Base-by-base conservation (phyloP, 495 filamentous ascomycete genomes). In the Penicillium cinerascens region DNA sequence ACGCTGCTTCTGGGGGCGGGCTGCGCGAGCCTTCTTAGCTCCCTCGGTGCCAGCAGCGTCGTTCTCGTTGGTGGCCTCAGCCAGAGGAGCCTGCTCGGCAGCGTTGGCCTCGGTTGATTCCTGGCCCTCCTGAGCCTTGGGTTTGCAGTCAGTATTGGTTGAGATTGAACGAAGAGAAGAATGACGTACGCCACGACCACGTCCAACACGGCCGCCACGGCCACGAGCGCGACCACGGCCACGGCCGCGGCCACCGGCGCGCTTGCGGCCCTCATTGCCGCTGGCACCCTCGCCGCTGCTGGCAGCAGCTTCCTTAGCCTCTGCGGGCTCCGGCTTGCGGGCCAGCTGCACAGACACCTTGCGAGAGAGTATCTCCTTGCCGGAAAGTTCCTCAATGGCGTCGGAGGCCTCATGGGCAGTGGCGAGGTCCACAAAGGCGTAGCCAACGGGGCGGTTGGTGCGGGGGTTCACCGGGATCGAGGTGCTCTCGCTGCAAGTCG, bases 391-490 rank as follows among this genome's bases (percentile, higher is more conserved):
- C 61, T 79, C 78, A 62, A 99, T 97, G 61, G 93, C 93, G 67
- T 89, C 87, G 70, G 95, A 88, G 50, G 93, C 93, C 76, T 99
- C 95, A 52, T 81, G 81, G 39, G 95, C 89, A 47, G 92, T 96
- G 41, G 88, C 92, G 43, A 99, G 86, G 65, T 97, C 93, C 63
- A 99, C 93, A 70, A 99, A 99, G 64, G 93, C 93, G 70, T 99
- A 99, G 56, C 93, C 93, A 71, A 99, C 93, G 37, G 93, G 92
- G 67, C 95, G 93, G 72, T 86, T 89, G 71, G 91, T 99, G 73
- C 93, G 93, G 72, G 93, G 93, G 78, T 99, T 97, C 79, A 92
- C 95, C 51, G 93, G 93, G 70, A 99, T 99, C 49, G 93, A 97
- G 67, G 88, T 89, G 67, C 88, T 95, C 78, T 99, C 93, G 77